Conservation (phyloP, 1,284 basidiomycete genomes). For the Pseudomicrostroma phylloplanum region DNA sequence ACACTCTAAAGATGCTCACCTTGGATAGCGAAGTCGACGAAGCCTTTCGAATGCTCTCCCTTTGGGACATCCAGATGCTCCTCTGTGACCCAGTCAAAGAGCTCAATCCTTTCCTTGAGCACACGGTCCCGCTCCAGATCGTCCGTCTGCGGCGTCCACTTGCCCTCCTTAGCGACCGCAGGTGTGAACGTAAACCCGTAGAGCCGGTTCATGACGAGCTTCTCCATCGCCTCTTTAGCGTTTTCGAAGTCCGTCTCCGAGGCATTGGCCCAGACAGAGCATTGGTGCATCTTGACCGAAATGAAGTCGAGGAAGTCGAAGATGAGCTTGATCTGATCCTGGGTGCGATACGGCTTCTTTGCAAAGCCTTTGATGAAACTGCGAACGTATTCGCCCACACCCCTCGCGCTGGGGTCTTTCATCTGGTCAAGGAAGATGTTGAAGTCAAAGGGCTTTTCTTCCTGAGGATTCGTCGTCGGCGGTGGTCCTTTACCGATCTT, state of each 20-base stretch:
- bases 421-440: conserved; percentile 50
- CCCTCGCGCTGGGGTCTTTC: conserved; percentile 43
- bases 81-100: conserved; percentile 85
- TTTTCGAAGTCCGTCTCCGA: conserved; percentile 85
- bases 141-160: conserved; percentile 62
- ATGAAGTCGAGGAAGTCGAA: conserved; percentile 51
- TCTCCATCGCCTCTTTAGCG: conserved; percentile 97
- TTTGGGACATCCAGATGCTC: conserved; percentile 67
- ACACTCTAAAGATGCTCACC: conserved; percentile 54
- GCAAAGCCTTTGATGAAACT: conserved; percentile 49
- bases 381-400: conserved; percentile 47
- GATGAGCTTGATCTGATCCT: conserved; percentile 49
- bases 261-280: conserved; percentile 36
- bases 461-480: conserved; percentile 26
- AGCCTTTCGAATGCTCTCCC: conserved; percentile 60
- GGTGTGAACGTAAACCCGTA: conserved; percentile 56
- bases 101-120: conserved; percentile 76
- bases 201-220: conserved; percentile 95
- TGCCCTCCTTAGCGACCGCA: conserved; percentile 43
- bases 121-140: conserved; percentile 91
- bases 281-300: conserved; percentile 40
- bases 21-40: conserved; percentile 88
- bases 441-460: conserved; percentile 47
- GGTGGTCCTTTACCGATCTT: conserved; percentile 40
- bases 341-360: conserved; percentile 46